Conservation (phyloP, 1,284 basidiomycete species). For the Xerocomus amazonicus region DNA sequence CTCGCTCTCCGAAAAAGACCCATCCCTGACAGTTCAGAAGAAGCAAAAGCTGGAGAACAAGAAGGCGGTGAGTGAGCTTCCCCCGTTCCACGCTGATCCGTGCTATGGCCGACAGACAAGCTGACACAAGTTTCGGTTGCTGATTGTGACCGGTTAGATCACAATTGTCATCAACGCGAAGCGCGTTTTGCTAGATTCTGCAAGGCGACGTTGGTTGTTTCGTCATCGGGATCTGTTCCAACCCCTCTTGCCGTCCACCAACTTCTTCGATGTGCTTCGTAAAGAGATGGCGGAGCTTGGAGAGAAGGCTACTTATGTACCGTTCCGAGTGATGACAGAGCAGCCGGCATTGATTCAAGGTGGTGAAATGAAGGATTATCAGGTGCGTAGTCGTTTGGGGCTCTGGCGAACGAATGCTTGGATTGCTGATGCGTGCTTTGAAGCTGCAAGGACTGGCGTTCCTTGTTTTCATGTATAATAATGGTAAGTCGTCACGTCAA, state of each 20-base stretch:
- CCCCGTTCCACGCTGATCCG: background rate
- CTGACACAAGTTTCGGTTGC: no score
- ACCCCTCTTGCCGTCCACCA: conserved; percentile 38
- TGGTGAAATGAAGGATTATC: conserved; percentile 58
- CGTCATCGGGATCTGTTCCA: conserved; percentile 39
- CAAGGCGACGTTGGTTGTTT: conserved; percentile 40
- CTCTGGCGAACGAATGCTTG: background rate
- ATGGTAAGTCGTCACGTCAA: conserved; percentile 37
- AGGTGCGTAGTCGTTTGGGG: conserved; percentile 34
- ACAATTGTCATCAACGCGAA: conserved; percentile 36
- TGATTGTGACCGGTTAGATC: conserved; percentile 25
- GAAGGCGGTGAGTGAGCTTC: conserved; percentile 35
- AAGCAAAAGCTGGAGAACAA: conserved; percentile 36
- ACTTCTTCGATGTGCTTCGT: conserved; percentile 33
- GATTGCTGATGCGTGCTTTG: conserved; percentile 4
- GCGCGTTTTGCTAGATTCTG: conserved; percentile 35
- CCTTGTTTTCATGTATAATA: conserved; percentile 52
- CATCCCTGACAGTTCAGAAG: conserved; percentile 19
- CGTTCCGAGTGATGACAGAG: conserved; percentile 37
- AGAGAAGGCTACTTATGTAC: conserved; percentile 31
- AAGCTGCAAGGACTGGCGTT: conserved; percentile 53
- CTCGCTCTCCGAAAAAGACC: conserved; percentile 6
- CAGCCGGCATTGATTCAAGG: conserved; percentile 46
- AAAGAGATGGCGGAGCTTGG: conserved; percentile 21
- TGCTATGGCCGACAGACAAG: no score